These are phyloP conservation scores for Actinidia arguta DNA, from an alignment of 179 eudicot species.

Conservation along the genomic window DNA sequence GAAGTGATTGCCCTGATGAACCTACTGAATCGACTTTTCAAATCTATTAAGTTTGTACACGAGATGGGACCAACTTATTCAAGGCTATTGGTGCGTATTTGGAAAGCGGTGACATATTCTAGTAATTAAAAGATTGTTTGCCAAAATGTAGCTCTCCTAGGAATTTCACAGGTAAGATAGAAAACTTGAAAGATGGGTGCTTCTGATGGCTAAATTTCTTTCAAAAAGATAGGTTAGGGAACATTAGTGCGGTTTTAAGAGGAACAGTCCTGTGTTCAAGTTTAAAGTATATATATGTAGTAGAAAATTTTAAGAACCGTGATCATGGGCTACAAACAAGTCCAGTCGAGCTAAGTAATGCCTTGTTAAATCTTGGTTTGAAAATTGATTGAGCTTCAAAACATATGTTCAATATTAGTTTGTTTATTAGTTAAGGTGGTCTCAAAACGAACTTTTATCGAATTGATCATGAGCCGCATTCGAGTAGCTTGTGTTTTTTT, in stretches of 20 bases:
- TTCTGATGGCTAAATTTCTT: neutral
- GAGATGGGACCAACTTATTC: constrained; percentile 40
- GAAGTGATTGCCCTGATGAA: constrained; percentile 87
- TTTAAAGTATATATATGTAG: neutral
- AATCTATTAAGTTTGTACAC: constrained; percentile 66
- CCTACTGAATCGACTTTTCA: constrained; percentile 76
- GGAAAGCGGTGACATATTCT: neutral
- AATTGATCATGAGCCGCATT: too few species aligned
- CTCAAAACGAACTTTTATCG: too few species aligned
- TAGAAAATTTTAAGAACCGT: neutral
- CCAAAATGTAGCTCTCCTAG: neutral
- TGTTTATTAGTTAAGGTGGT: too few species aligned
- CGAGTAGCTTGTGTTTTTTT: too few species aligned
- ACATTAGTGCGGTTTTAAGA: neutral
- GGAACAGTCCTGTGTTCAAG: neutral
- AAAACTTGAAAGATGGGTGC: neutral
- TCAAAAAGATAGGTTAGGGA: neutral
- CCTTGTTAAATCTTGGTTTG: too few species aligned
- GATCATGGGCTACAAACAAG: too few species aligned
- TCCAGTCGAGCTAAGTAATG: too few species aligned
- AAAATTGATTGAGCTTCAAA: too few species aligned
- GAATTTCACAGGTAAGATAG: neutral
- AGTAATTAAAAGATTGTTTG: neutral
- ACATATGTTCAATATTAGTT: too few species aligned
- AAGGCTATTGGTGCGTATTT: neutral